phyloP scores from a whole-genome alignment of 768 basidiomycete species.

The Sporobolomyces pararoseus region DNA sequence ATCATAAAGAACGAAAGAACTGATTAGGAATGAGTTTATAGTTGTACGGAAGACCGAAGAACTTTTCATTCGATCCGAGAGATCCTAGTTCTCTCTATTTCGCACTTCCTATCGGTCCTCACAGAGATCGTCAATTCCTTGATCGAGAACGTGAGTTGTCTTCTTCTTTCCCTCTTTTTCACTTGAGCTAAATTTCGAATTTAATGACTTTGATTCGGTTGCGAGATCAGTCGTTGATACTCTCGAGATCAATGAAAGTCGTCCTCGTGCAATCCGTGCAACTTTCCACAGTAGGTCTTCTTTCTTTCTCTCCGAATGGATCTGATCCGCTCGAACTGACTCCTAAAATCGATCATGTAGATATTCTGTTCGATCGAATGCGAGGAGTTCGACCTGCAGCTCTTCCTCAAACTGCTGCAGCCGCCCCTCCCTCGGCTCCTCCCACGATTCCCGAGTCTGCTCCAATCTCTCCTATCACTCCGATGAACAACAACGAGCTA shows the following conservation, averaged over 20 bases:
- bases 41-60: constrained; percentile 79
- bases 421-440: not conserved
- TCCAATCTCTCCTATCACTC: constrained; percentile 16
- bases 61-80: constrained; percentile 85
- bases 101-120: constrained; percentile 81
- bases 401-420: not conserved
- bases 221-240: constrained; percentile 39
- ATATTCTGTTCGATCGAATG: constrained; percentile 43
- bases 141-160: constrained; percentile 63
- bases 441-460: not conserved
- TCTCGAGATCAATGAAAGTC: constrained; percentile 36
- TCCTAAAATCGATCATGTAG: not conserved
- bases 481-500: not conserved
- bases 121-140: constrained; percentile 81
- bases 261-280: constrained; percentile 37
- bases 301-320: not conserved
- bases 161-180: no score
- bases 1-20: no score
- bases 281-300: constrained; percentile 39
- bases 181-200: no score
- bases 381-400: constrained; percentile 23
- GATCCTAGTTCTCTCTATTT: constrained; percentile 83
- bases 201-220: no score
- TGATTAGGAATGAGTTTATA: constrained; percentile 60
- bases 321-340: not conserved